phyloP scores from a whole-genome alignment of 306 rosid species.

The Dicorynia guianensis region DNA sequence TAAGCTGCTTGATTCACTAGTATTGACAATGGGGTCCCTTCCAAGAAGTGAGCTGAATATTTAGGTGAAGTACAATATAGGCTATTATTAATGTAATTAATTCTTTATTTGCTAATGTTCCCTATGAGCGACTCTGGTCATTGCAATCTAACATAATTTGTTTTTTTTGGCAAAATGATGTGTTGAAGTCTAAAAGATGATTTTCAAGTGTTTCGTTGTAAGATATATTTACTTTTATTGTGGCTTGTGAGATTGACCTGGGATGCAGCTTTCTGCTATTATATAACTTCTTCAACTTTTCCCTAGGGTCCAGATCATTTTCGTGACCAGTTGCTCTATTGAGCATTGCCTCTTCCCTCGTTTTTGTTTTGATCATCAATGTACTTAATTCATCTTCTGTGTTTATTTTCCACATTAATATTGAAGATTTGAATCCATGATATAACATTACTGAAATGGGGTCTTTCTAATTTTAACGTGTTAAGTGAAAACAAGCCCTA shows the following conservation, averaged over 20 bases:
- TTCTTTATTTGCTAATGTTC: slow-evolving; percentile 18
- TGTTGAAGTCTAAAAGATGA: neutral
- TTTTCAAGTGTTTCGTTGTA: neutral
- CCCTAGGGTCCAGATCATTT: neutral
- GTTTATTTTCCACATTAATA: neutral
- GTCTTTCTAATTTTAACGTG: slow-evolving; percentile 21
- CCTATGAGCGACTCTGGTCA: neutral
- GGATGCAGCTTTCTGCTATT: slow-evolving; percentile 5
- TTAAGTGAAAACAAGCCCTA: slow-evolving; percentile 90
- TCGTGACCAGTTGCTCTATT: slow-evolving; percentile 1
- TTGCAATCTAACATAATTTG: neutral
- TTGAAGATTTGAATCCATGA: neutral
- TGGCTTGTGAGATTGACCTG: neutral
- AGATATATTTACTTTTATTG: neutral
- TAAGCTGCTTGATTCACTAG: neutral
- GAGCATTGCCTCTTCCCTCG: neutral
- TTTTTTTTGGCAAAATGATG: slow-evolving; percentile 12
- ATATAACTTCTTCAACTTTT: slow-evolving; percentile 6
- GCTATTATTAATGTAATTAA: slow-evolving; percentile 23
- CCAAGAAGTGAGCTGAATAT: neutral
- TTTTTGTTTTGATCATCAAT: slow-evolving; percentile 2
- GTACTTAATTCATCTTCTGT: neutral
- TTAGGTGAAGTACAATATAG: slow-evolving; percentile 4
- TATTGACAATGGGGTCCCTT: neutral
- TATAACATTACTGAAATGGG: slow-evolving; percentile 32